Percentiles rank a stretch among this genome's conserved stretches.
These are phyloP conservation scores for Aspergillus sojae DNA, from an alignment of 2,329 filamentous ascomycete genomes.

Conservation along the genomic window DNA sequence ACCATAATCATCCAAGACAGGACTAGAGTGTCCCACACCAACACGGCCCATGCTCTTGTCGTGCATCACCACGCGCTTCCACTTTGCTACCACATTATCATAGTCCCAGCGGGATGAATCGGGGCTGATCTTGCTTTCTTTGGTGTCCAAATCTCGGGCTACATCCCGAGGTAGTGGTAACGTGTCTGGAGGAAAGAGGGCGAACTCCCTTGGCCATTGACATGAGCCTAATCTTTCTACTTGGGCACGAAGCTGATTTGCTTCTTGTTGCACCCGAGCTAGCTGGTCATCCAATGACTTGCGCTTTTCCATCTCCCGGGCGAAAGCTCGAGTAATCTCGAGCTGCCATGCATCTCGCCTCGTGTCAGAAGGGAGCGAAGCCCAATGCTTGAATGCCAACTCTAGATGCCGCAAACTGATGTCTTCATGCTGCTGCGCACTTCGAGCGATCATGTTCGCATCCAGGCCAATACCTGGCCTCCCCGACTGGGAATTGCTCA, in stretches of 20 bases:
- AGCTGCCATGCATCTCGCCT: conserved; percentile 52
- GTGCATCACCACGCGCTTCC: conserved; percentile 52
- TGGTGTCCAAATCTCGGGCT: conserved; percentile 39
- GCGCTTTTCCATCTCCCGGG: conserved; percentile 47
- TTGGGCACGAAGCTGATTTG: conserved; percentile 51
- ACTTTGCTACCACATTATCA: conserved; percentile 51
- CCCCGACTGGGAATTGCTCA: conserved; percentile 50
- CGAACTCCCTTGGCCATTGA: conserved; percentile 53
- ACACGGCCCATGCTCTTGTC: conserved; percentile 46
- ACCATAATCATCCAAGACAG: conserved; percentile 20
- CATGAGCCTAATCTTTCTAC: conserved; percentile 50
- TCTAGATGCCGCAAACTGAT: conserved; percentile 74
- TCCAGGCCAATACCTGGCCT: conserved; percentile 32
- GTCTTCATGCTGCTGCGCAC: conserved; percentile 65
- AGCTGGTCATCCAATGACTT: conserved; percentile 47
- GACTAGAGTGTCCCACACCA: conserved; percentile 32
- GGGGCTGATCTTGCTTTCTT: conserved; percentile 38
- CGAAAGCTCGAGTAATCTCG: conserved; percentile 51
- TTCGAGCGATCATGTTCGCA: conserved; percentile 43
- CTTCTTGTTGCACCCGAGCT: conserved; percentile 50
- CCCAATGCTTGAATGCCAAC: conserved; percentile 79
- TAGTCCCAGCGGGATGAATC: conserved; percentile 50
- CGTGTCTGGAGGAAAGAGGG: conserved; percentile 50
- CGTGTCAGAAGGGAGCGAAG: conserved; percentile 59
- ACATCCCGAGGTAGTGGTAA: conserved; percentile 44